phyloP scores from a whole-genome alignment of 2,329 filamentous ascomycete genomes.

The Verticillium albo-atrum region DNA sequence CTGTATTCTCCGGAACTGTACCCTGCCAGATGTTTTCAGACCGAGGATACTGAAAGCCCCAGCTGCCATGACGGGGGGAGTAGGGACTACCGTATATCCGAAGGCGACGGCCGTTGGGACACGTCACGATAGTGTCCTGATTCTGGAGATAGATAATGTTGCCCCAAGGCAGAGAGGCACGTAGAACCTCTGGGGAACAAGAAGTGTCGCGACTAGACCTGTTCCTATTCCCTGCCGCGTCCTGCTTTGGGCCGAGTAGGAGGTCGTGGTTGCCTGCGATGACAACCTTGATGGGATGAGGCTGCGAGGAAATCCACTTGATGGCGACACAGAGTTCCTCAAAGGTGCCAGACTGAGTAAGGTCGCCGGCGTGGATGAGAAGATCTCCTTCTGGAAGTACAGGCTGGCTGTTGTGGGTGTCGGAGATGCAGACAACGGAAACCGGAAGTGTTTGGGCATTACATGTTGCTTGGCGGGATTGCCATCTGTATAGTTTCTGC shows the following conservation, averaged over 20 bases:
- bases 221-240: slow-evolving; percentile 4
- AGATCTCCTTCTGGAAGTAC: slow-evolving; percentile 35
- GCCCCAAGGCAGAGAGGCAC: slow-evolving; percentile 25
- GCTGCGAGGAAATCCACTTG: slow-evolving; percentile 34
- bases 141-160: slow-evolving; percentile 20
- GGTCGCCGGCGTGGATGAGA: slow-evolving; percentile 43
- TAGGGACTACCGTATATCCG: slow-evolving; percentile 29
- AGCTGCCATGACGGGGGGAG: slow-evolving; percentile 27
- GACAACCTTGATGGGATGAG: slow-evolving; percentile 37
- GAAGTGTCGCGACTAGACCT: slow-evolving; percentile 18
- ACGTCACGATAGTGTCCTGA: slow-evolving; percentile 8
- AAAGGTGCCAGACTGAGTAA: slow-evolving; percentile 39
- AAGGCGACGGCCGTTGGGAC: slow-evolving; percentile 27
- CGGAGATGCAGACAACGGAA: slow-evolving; percentile 35
- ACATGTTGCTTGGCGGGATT: slow-evolving; percentile 29
- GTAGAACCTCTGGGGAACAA: slow-evolving; percentile 44
- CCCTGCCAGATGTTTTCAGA: slow-evolving; percentile 20
- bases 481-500: neutral
- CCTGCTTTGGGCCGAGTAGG: slow-evolving; percentile 18
- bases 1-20: slow-evolving; percentile 18
- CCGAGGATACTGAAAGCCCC: slow-evolving; percentile 37
- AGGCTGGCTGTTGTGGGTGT: slow-evolving; percentile 36
- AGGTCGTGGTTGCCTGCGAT: slow-evolving; percentile 43
- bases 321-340: slow-evolving; percentile 32
- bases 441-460: slow-evolving; percentile 56